Evolutionary conservation across 192 early-diverging fungal genomes (phyloP).

Genomic region (Dissophora ornata): DNA sequence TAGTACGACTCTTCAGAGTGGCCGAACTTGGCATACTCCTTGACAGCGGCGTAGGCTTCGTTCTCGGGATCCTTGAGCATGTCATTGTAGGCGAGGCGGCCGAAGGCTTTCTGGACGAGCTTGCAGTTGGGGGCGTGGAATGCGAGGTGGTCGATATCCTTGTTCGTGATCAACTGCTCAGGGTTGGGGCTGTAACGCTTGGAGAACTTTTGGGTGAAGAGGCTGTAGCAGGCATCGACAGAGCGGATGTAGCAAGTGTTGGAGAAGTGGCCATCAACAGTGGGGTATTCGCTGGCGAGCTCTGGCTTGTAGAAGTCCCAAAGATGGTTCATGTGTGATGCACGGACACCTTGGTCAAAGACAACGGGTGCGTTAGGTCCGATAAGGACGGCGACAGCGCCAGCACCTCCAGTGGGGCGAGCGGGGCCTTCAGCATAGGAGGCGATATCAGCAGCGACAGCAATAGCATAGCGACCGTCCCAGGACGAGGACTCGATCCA

Average conservation of each 20-base stretch:
- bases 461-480: conserved; percentile 93
- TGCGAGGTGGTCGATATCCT: conserved; percentile 80
- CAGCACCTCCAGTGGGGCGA: conserved; percentile 94
- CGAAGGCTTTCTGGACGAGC: conserved; percentile 95
- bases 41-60: conserved; percentile 53
- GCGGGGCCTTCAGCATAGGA: conserved; percentile 93
- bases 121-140: conserved; percentile 99
- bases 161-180: conserved; percentile 56
- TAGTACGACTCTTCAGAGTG: conserved; percentile 79
- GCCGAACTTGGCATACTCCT: conserved; percentile 52
- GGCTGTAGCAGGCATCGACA: conserved; percentile 88
- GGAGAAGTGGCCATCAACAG: conserved; percentile 95
- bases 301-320: conserved; percentile 99
- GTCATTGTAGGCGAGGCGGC: conserved; percentile 93
- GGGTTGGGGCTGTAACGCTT: conserved; percentile 39
- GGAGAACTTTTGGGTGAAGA: conserved; percentile 77
- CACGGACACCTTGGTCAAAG: conserved; percentile 86
- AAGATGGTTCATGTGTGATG: conserved; percentile 95
- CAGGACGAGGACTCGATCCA: conserved; percentile 95
- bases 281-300: conserved; percentile 96
- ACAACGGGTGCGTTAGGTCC: conserved; percentile 95
- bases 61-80: conserved; percentile 82
- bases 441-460: conserved; percentile 96
- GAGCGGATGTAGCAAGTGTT: conserved; percentile 93
- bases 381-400: conserved; percentile 90